Base-by-base conservation (phyloP, 352 stramenopile genomes). In the Aphanomyces invadans region DNA sequence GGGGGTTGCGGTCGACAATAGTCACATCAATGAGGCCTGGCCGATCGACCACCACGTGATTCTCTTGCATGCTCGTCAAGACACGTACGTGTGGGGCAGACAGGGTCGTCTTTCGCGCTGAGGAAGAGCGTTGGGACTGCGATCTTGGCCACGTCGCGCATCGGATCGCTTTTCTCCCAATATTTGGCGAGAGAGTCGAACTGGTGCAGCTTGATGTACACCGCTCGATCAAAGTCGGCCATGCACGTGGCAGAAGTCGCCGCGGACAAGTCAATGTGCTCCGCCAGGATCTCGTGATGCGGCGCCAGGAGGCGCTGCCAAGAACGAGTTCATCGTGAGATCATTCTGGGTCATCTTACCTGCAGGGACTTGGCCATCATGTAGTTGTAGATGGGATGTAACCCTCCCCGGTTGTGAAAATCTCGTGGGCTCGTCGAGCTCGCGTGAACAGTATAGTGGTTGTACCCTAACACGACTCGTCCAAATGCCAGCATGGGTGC, bases 191-290 rank as follows among this genome's bases (percentile, higher is more conserved):
- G 44, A 52, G 83, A 73, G 2, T 70, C 64, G 61, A 88, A 89
- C 4, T 78, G 80, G 69, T 92, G 79, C 73, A 92, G 85, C 48
- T 80, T 86, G 73, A 88, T 86, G 77, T 83, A 92, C 56, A 92
- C 81, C 21, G 78, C 81, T 52, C 80, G 62, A 56, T 92, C 83
- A 60, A 92, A 90, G 66, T 89, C 78, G 3, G 73, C 65, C 53
- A 92, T 84, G 3, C 62, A 83, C 0, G 68, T 83, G n/a, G 81
- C 77, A 33, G 69, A 66, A 0, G 89, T 55, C 33, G 79, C 81
- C 12, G 48, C 31, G 5, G 72, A 9, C 17, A 89, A 55, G 31
- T 92, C 73, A 29, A 92, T 70, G 23, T 85, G 73, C 9, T 72
- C 44, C 1, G 46, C 31, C 36, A 92, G 69, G 33, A 81, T 72